These are phyloP conservation scores for Ophiostoma novo-ulmi DNA, from an alignment of 2,329 filamentous ascomycete species.

Conservation along the genomic window DNA sequence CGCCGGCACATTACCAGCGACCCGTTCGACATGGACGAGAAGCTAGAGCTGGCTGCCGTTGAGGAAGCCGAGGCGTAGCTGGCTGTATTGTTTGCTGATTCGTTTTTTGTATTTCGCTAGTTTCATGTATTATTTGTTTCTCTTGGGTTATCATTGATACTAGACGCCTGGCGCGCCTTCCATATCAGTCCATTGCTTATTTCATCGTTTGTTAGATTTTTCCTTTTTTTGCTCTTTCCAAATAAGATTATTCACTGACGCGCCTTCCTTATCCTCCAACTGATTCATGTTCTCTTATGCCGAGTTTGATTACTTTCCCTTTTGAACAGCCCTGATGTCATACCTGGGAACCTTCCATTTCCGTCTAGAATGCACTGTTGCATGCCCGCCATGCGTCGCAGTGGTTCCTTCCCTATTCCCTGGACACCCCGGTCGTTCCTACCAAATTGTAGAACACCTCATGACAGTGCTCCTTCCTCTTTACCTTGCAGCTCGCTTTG, in stretches of 20 bases:
- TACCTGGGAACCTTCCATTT: neutral
- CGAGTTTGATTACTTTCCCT: neutral
- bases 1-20: constrained; percentile 27
- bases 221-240: neutral
- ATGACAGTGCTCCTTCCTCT: neutral
- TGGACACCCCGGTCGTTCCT: neutral
- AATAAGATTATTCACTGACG: neutral
- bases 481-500: neutral
- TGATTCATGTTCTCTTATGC: neutral
- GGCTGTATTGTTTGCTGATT: too few species aligned
- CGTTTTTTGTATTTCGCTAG: neutral
- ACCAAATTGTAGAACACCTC: neutral
- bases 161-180: too few species aligned
- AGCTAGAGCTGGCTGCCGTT: constrained; percentile 20
- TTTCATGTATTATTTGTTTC: neutral
- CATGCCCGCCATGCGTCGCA: neutral
- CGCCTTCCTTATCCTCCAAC: neutral
- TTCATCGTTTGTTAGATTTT: neutral
- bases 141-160: neutral
- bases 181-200: neutral
- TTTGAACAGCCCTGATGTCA: constrained; percentile 2
- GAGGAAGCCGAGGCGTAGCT: constrained; percentile 11
- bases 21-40: constrained; percentile 26
- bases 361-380: neutral
- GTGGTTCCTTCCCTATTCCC: constrained; percentile 5